Base-by-base conservation (phyloP, 768 basidiomycete genomes). In the Cyclocybe cylindracea region DNA sequence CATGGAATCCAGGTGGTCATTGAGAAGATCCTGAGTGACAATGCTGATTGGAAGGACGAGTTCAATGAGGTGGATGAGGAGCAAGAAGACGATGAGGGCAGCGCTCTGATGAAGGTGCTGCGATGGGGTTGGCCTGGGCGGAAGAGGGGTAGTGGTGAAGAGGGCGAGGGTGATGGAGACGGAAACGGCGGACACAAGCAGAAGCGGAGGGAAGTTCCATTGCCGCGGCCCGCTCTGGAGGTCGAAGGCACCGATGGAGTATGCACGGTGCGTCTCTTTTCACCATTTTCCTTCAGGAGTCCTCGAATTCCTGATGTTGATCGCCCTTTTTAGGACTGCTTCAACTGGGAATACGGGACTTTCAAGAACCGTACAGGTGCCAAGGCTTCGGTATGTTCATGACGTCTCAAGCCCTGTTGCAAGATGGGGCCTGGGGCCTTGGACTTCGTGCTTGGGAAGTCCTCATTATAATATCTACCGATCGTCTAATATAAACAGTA, bases 1-100 rank as follows among this genome's bases (percentile, higher is more conserved):
- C 92, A 94, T 53, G 64, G 78, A 2, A 91, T 94, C 53, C 74
- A 73, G n/a, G 76, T 83, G 4, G 66, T 93, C 44, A 79, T 93
- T 56, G 87, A 92, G 19, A 47, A 54, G 29, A 39, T 71, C 4
- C 45, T 71, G 2, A 45, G 50, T 5, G 64, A 60, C 5, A 50
- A 56, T 16, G 55, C 48, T 7, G 64, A 66, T 10, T 65, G 66
- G 60, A 58, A 65, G 43, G 54, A 56, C 5, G 60, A 61, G 34
- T 60, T 51, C 37, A 60, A 60, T 40, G 61, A 53, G n/a, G 57
- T 55, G 36, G 7, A 41, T 19, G 62, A 52, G 13, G 42, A 54
- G 2, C n/a, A n/a, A n/a, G 54, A 56, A 13, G 48, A 29, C 8
- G 51, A 51, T 11, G 50, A 53, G 42, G 43, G 10, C 32, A 42